Evolutionary conservation across 23 red algal genomes (phyloP).

Genomic region (Chondrus crispus): DNA sequence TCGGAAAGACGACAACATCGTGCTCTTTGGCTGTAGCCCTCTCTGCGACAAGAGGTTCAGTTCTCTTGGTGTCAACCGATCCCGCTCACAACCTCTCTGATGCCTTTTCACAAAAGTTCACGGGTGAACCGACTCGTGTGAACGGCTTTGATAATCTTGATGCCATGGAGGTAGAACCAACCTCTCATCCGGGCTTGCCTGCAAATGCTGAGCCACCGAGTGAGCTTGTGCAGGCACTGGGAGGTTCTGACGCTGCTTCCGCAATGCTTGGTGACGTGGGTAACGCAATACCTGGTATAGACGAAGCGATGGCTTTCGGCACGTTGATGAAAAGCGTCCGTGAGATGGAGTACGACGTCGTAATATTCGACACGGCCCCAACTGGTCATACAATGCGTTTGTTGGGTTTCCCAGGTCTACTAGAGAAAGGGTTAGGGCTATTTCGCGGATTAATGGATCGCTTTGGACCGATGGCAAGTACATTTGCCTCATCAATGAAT

Average conservation of each 20-base stretch:
- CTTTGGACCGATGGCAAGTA: constrained; percentile 83
- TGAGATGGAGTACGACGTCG: constrained; percentile 83
- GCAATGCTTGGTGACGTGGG: constrained; percentile 39
- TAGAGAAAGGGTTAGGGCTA: constrained; percentile 75
- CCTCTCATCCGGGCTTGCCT: neutral
- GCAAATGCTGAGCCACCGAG: neutral
- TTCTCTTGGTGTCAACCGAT: constrained; percentile 91
- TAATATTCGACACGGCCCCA: constrained; percentile 96
- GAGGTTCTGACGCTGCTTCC: constrained; percentile 22
- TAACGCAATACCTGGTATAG: constrained; percentile 89
- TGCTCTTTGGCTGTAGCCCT: constrained; percentile 74
- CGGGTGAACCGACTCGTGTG: constrained; percentile 62
- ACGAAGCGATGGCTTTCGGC: constrained; percentile 96
- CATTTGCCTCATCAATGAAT: constrained; percentile 49
- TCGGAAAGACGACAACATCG: constrained; percentile 94
- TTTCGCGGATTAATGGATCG: constrained; percentile 67
- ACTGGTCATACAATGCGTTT: constrained; percentile 96
- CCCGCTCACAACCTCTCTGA: constrained; percentile 97
- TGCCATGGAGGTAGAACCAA: constrained; percentile 92
- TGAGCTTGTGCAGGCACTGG: constrained; percentile 27
- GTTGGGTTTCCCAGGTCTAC: constrained; percentile 76
- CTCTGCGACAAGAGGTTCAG: constrained; percentile 13
- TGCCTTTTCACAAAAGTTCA: constrained; percentile 89
- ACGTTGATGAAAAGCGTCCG: constrained; percentile 84
- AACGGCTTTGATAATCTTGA: constrained; percentile 71